Evolutionary conservation across 176 grass and related monocot genomes (phyloP).

Genomic region (Triticum dicoccoides): DNA sequence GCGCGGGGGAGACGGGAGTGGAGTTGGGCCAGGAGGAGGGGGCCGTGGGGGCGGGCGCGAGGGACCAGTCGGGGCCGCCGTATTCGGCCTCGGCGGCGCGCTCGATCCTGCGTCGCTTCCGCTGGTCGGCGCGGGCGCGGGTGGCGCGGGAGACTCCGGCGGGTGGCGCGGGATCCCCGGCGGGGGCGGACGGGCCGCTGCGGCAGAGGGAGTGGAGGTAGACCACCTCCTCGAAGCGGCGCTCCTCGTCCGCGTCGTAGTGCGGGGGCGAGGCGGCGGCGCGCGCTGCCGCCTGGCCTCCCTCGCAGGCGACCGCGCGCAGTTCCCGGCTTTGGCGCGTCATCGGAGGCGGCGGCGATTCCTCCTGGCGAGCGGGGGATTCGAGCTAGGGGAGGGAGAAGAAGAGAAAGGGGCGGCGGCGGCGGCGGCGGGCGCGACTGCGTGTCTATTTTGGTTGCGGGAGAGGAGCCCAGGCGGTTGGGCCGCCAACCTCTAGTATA

Average conservation of each 20-base stretch:
- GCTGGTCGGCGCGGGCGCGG: neutral
- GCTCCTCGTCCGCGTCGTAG: neutral
- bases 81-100: neutral
- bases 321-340: neutral
- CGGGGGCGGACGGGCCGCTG: constrained; percentile 18
- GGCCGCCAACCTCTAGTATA: too few species aligned
- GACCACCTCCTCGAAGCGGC: constrained; percentile 34
- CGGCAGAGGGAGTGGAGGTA: constrained; percentile 74
- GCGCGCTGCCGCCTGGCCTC: neutral
- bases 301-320: neutral
- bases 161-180: neutral
- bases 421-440: neutral
- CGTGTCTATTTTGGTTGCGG: neutral
- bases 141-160: neutral
- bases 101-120: neutral
- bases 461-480: too few species aligned
- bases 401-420: neutral
- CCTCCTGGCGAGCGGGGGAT: neutral
- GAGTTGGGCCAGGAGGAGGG: too few species aligned
- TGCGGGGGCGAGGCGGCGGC: neutral
- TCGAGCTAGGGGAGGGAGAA: neutral
- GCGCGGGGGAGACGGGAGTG: neutral
- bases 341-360: neutral
- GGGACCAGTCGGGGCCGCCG: neutral
- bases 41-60: neutral